These are phyloP conservation scores for Sarocladiaceae sp. DNA, from an alignment of 2,329 filamentous ascomycete species.

Conservation along the genomic window DNA sequence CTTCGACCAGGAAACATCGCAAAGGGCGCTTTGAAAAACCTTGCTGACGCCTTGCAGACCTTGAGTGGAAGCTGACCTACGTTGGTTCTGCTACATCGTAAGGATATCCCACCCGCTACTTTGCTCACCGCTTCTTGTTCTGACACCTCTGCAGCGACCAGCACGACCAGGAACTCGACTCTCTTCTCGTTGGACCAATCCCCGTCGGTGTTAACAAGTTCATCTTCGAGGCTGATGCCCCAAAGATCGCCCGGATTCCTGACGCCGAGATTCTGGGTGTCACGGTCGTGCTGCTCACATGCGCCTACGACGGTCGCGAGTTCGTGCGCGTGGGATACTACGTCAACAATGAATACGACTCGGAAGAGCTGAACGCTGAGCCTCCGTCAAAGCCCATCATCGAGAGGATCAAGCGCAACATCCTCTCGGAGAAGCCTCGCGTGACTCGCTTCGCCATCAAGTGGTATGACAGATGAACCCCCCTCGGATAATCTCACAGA, in stretches of 20 bases:
- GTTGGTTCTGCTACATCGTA: slow-evolving; percentile 97
- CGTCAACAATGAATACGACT: slow-evolving; percentile 98
- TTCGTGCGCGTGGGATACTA: slow-evolving; percentile 99
- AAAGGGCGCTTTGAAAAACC: slow-evolving; percentile 15
- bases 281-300: slow-evolving; percentile 92
- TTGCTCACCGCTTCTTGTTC: slow-evolving; percentile 16
- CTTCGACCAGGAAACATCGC: slow-evolving; percentile 2
- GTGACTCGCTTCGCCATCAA: slow-evolving; percentile 98
- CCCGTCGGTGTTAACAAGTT: slow-evolving; percentile 98
- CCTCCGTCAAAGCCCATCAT: slow-evolving; percentile 88
- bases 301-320: slow-evolving; percentile 91
- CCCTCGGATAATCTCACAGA: too few relatives aligned
- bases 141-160: slow-evolving; percentile 59
- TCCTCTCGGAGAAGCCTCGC: slow-evolving; percentile 93
- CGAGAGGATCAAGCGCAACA: slow-evolving; percentile 85
- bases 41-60: slow-evolving; percentile 50
- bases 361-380: slow-evolving; percentile 80
- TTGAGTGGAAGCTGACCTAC: slow-evolving; percentile 99
- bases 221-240: slow-evolving; percentile 90
- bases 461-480: slow-evolving; percentile 56
- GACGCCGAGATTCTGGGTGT: slow-evolving; percentile 94
- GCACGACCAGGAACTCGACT: slow-evolving; percentile 97
- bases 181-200: slow-evolving; percentile 92
- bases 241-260: slow-evolving; percentile 84
- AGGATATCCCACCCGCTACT: slow-evolving; percentile 26